phyloP scores from a whole-genome alignment of 2,329 filamentous ascomycete species.

The Fusarium sp. region DNA sequence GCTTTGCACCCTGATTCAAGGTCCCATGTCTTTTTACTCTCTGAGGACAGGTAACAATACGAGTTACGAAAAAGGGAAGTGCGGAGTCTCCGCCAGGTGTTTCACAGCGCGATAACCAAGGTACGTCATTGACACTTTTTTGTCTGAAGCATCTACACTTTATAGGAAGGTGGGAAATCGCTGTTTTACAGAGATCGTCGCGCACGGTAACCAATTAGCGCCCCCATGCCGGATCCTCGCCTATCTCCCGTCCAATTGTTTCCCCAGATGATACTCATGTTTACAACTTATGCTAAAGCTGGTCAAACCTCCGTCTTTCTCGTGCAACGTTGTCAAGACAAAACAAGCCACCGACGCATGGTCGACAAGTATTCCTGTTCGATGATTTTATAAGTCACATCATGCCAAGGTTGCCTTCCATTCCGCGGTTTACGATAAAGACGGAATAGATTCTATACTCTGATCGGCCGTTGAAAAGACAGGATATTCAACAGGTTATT shows the following conservation, averaged over 20 bases:
- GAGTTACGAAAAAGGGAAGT: constrained; percentile 13
- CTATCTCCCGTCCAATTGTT: constrained; percentile 15
- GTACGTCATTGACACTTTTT: constrained; percentile 11
- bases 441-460: not conserved
- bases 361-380: not conserved
- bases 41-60: not conserved
- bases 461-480: not conserved
- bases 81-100: not conserved
- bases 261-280: constrained; percentile 22
- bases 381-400: not conserved
- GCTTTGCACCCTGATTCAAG: too few species aligned
- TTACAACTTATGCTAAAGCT: constrained; percentile 37
- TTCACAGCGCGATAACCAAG: not conserved
- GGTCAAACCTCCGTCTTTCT: not conserved
- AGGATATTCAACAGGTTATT: too few species aligned
- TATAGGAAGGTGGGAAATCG: not conserved
- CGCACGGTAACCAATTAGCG: not conserved
- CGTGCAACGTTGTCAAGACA: not conserved
- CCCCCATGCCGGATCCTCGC: not conserved
- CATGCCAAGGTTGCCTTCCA: not conserved
- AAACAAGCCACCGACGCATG: constrained; percentile 26
- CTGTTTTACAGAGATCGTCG: constrained; percentile 2
- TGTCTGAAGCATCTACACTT: not conserved
- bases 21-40: too few species aligned
- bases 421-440: not conserved